Evolutionary conservation across 73 alveolate species (phyloP).

Genomic region (Tetrahymena thermophila): DNA sequence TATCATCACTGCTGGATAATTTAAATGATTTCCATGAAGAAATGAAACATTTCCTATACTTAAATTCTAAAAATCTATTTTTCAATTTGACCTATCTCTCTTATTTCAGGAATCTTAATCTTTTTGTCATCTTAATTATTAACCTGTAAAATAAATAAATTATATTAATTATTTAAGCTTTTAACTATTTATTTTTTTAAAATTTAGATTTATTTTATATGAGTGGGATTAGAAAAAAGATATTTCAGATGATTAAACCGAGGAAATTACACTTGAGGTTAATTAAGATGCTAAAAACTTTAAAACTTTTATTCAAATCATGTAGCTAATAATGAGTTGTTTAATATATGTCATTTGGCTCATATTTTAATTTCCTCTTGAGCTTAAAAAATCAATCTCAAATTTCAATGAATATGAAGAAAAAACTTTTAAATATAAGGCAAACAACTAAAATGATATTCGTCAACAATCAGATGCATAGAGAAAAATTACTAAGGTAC

Average conservation of each 20-base stretch:
- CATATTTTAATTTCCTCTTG: not conserved
- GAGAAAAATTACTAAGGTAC: not conserved
- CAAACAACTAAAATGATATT: not conserved
- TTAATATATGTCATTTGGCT: not conserved
- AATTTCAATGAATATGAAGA: not conserved
- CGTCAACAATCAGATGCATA: not conserved
- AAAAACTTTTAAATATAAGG: not conserved
- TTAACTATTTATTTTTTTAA: not conserved
- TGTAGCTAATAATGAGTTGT: not conserved
- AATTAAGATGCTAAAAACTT: not conserved
- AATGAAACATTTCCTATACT: not conserved
- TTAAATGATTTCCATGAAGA: not conserved
- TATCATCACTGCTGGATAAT: not conserved
- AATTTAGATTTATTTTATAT: not conserved
- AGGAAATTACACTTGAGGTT: not conserved
- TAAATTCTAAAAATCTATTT: not conserved
- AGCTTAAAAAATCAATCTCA: not conserved
- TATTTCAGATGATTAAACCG: not conserved
- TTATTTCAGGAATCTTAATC: not conserved
- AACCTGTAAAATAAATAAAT: not conserved
- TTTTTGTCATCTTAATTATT: not conserved
- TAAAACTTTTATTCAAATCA: not conserved
- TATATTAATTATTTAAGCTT: not conserved
- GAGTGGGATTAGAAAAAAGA: not conserved
- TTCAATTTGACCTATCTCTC: not conserved